Evolutionary conservation across 768 basidiomycete species (phyloP), one percentile per base, ranked within the genome.

Genomic region (Lactarius sp.): DNA sequence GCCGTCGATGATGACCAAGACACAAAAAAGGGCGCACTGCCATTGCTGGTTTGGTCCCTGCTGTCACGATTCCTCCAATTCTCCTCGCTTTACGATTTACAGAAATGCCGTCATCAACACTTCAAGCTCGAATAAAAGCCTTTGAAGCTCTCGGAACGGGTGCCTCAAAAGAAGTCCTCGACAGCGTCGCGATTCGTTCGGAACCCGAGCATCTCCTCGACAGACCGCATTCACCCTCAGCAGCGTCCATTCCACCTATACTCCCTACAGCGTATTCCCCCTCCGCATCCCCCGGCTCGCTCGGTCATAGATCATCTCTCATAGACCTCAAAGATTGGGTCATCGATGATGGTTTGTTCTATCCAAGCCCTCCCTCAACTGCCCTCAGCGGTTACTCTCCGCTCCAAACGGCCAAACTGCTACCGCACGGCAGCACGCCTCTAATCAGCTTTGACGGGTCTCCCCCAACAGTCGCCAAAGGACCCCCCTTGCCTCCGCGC

Each of bases 241-340:
- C 42, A 4, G 49, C 57, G 5, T 59, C 65, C 13, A 67, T 67
- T 27, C 61, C 59, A 20, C 68, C 61, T 9, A 66, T 67, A 20
- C 31, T 47, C 22, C 68, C 59, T 2, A 59, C 64, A 7, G 20
- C 60, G 6, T 56, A 63, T 22, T 56, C 65, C 31, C 65, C 65
- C 27, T 50, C 65, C n/a, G 41, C 61, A 2, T 67, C 67, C 16
- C 67, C 67, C 2, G 36, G 13, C 36, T 59, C 59, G 4, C 55
- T 64, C 22, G 33, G 22, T 6, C 33, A 60, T 36, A 84, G 79
- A 68, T 75, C 82, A 0, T 87, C 87, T 49, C 76, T 87, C 56
- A 79, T 87, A 65, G 87, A 88, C 73, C 76, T 88, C 62, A 81
- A 80, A 60, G 86, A 88, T 70, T 88, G 86, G 86, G 79, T 87